phyloP scores from a whole-genome alignment of 2,329 filamentous ascomycete genomes.

The Fusarium nurragi region DNA sequence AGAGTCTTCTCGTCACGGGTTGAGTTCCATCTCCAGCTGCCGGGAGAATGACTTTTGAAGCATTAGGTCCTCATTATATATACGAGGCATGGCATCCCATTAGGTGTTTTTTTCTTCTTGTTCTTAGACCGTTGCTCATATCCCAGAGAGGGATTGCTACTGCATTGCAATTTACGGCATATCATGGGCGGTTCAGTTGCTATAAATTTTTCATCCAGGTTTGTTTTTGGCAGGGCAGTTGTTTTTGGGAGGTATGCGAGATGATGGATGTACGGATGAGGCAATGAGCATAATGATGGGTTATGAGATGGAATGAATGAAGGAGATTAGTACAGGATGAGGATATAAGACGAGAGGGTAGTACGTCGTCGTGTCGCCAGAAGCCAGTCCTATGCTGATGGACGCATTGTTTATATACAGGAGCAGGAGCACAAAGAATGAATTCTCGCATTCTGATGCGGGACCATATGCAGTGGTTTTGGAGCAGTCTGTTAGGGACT shows the following conservation, averaged over 20 bases:
- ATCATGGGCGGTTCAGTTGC: slow-evolving; percentile 35
- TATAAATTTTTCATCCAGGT: slow-evolving; percentile 19
- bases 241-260: slow-evolving; percentile 14
- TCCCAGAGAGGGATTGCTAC: slow-evolving; percentile 25
- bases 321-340: slow-evolving; percentile 16
- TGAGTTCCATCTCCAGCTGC: slow-evolving; percentile 30
- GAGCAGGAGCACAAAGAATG: slow-evolving; percentile 28
- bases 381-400: slow-evolving; percentile 17
- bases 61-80: slow-evolving; percentile 15
- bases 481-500: neutral
- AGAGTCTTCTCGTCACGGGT: slow-evolving; percentile 15
- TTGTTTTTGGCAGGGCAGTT: slow-evolving; percentile 21
- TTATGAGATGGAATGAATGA: slow-evolving; percentile 24
- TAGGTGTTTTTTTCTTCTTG: slow-evolving; percentile 34
- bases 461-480: slow-evolving; percentile 5
- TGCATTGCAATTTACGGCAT: slow-evolving; percentile 25
- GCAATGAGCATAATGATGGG: slow-evolving; percentile 34
- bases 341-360: slow-evolving; percentile 6
- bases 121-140: slow-evolving; percentile 38
- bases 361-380: slow-evolving; percentile 7
- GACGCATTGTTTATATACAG: slow-evolving; percentile 19
- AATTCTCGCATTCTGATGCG: slow-evolving; percentile 21
- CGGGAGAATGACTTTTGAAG: slow-evolving; percentile 34
- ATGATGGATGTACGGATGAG: slow-evolving; percentile 31
- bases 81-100: slow-evolving; percentile 17